Evolutionary conservation across 2,329 filamentous ascomycete genomes (phyloP), one percentile per base, ranked within the genome.

Genomic region (Cladosporium sp.): DNA sequence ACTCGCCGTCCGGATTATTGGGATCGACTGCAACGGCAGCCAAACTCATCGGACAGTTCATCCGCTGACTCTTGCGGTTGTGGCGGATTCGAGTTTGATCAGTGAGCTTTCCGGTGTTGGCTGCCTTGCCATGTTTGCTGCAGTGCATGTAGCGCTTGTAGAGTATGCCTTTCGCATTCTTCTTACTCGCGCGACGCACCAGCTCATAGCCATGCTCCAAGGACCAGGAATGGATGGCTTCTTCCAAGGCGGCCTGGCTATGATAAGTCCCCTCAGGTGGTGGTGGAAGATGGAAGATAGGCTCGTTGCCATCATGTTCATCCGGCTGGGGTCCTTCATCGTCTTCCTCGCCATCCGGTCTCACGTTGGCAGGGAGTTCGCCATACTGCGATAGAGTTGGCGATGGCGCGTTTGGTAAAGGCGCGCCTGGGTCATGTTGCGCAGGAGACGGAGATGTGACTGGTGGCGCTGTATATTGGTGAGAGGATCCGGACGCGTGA

Each of bases 71-170:
- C 48, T 64, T 64, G 17, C 62, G 53, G 30, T 61, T 63, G 47
- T 58, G 44, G 9, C 63, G 55, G 8, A 58, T 52, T 19, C 62
- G 56, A 12, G 58, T 60, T 44, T 58, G 56, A 7, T 58, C 54
- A 7, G 56, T 58, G 7, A 59, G 50, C 47, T 60, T 64, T 20
- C 56, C 56, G 7, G 55, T 56, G 18, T 54, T 61, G 42, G 54
- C 56, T 12, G 54, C 54, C 42, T 59, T 64, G 38, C 64, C 64
- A 51, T 65, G 62, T 50, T 62, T 64, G 50, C 58, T 60, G 59
- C 64, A 66, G 43, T 66, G 60, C 43, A 61, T 64, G 54, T 65
- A 66, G 20, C 64, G 61, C 53, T 66, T 66, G 57, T 66, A 66
- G 19, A 65, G 56, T 30, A 59, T 51, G 15, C 63, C 62, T n/a